phyloP scores from a whole-genome alignment of 192 early-diverging fungal genomes.

The Paraglomus brasilianum region DNA sequence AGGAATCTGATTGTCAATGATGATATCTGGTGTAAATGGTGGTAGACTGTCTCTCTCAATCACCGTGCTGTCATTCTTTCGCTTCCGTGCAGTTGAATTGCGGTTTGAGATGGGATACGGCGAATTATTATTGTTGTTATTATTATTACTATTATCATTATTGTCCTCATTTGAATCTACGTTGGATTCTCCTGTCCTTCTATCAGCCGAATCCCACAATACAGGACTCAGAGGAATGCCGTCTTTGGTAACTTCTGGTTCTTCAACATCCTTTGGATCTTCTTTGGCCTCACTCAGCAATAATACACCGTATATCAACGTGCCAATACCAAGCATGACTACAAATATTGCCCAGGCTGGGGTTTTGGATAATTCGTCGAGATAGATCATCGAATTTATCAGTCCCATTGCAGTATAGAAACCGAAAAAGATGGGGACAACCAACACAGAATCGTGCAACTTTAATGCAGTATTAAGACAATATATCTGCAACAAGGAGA shows the following conservation, averaged over 20 bases:
- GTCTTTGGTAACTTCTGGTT: neutral
- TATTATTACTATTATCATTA: too few species aligned
- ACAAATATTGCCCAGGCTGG: conserved; percentile 50
- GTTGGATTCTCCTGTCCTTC: too few species aligned
- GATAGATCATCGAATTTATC: conserved; percentile 59
- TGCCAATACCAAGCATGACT: conserved; percentile 51
- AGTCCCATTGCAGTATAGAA: conserved; percentile 57
- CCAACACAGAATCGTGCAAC: conserved; percentile 55
- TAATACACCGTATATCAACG: conserved; percentile 53
- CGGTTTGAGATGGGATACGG: too few species aligned
- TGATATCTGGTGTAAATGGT: conserved; percentile 14
- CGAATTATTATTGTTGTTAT: too few species aligned
- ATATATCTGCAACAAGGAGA: conserved; percentile 46
- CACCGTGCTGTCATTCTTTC: neutral
- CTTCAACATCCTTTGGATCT: too few species aligned
- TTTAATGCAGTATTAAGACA: conserved; percentile 59
- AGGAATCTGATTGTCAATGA: neutral
- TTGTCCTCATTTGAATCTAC: too few species aligned
- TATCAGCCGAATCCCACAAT: too few species aligned
- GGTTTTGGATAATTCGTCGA: conserved; percentile 51
- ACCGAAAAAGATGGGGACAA: conserved; percentile 61
- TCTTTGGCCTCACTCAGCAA: conserved; percentile 49
- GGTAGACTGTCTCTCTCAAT: neutral
- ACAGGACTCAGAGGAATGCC: too few species aligned
- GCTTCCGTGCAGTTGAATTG: neutral